Conservation (phyloP, 2,329 filamentous ascomycete genomes). For the Cercospora citrullina region DNA sequence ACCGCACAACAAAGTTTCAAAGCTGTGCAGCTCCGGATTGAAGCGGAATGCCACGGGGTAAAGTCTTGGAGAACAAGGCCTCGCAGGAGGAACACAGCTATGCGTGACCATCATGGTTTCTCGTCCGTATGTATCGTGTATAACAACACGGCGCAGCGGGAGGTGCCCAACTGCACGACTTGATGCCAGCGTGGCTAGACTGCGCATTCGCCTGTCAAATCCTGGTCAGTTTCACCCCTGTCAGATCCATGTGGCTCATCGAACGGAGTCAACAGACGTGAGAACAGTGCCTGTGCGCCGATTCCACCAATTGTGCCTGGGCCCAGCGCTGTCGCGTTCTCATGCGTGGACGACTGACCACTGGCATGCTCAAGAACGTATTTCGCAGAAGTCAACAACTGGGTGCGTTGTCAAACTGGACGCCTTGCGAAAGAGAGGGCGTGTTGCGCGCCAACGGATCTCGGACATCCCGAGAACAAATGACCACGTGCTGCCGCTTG, state of each 20-base stretch:
- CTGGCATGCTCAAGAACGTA: neutral
- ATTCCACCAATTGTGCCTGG: neutral
- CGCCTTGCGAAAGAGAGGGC: neutral
- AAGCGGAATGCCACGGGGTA: neutral
- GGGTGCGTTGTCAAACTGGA: neutral
- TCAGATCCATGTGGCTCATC: neutral
- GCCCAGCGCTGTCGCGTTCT: neutral
- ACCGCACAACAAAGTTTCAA: neutral
- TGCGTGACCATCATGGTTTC: neutral
- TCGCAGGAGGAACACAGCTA: neutral
- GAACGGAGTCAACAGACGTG: neutral
- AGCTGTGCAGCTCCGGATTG: constrained; percentile 3
- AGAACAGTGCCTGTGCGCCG: neutral
- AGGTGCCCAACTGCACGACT: neutral
- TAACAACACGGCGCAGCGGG: neutral
- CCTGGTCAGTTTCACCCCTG: neutral
- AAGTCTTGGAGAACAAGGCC: neutral
- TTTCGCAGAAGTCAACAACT: neutral
- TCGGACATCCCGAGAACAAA: neutral
- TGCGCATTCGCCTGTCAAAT: neutral
- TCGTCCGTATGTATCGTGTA: neutral
- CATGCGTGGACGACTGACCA: neutral
- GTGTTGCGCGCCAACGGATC: neutral
- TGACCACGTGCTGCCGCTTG: neutral
- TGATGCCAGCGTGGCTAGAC: neutral